Base-by-base conservation (phyloP, 805 yeast genomes). In the Spathaspora boniae region DNA sequence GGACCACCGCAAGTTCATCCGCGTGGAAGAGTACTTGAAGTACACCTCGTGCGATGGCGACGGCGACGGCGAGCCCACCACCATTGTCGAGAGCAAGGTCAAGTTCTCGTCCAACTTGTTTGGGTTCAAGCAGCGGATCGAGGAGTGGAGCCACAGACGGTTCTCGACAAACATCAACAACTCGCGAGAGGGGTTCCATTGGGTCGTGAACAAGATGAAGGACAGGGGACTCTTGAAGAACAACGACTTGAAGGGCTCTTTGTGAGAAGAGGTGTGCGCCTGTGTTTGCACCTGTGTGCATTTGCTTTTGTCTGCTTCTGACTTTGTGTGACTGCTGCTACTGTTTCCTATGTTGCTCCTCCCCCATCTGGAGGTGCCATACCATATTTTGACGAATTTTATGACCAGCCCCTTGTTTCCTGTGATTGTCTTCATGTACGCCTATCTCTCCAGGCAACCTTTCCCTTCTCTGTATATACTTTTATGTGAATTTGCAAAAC, bases 1-100 rank as follows among this genome's bases (percentile, higher is more conserved):
- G 31, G 97, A 91, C 54, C 96, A 91, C 54, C 78, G 84, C 1
- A 72, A 74, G 44, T 75, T 89, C 34, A 74, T 89, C 41, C 70
- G 81, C 44, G 82, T 89, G 12, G 95, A 86, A 53, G 97, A 89
- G 53, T 76, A 62, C 47, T 76, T 87, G 16, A 67, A 63, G 2
- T 89, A 83, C 55, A 43, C 59, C 9, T 65, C 54, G 33, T 8
- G n/a, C 4, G 18, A 5, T 5, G 59, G 64, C 27, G 48, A 49
- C 1, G 54, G 49, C 4, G 45, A 42, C 16, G 33, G 47, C 23
- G 29, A 37, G 31, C n/a, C n/a, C n/a, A 27, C 42, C 37, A 80
- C 85, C 0, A 46, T 50, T 5, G 85, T 82, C 5, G 56, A 66
- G 9, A 75, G 79, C 37, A 62, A 70, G 26, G 96, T 86, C 14